Base-by-base conservation (phyloP, 345 rosid genomes). In the Camelina neglecta region DNA sequence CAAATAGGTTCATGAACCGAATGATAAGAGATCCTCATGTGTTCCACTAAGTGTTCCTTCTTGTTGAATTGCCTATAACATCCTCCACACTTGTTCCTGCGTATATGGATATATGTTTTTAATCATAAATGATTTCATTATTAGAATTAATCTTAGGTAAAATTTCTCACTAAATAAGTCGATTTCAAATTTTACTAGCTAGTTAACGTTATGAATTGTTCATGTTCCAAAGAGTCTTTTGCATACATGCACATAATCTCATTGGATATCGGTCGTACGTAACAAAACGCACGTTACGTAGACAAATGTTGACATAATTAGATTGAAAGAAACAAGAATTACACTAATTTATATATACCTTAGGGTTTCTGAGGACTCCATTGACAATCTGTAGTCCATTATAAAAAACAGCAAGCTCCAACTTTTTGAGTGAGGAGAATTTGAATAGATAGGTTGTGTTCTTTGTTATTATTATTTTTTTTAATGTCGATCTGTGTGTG, bases 11-110 rank as follows among this genome's bases (percentile, higher is more conserved):
- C 97, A 67, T 93, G 98, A 79, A 76, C 79, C 0, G 98, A 93
- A 78, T 90, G 98, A 76, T 74, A 86, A 0, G 92, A 85, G 60
- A 51, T 78, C 75, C 85, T 88, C 96, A 90, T 90, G 86, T 93
- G 98, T 79, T 93, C 97, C 73, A 90, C 92, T 12, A 93, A 81
- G 73, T 93, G 98, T 65, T 90, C 98, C 82, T 74, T 83, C 60
- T 75, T 90, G 83, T 89, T 93, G 84, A 88, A 93, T 82, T 90
- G 98, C 48, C 87, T 88, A 71, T 64, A 89, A 87, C 98, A 93
- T 4, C 88, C 97, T 12, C 85, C 93, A 42, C 98, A 93, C 77
- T 89, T 90, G 56, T 93, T 85, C 88, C 98, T 93, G 83, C 29
- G 41, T 5, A 59, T 49, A 58, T 26, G 15, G 23, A 21, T 21